Conservation (phyloP, 148 eudicot species). For the Persicaria tinctoria region DNA sequence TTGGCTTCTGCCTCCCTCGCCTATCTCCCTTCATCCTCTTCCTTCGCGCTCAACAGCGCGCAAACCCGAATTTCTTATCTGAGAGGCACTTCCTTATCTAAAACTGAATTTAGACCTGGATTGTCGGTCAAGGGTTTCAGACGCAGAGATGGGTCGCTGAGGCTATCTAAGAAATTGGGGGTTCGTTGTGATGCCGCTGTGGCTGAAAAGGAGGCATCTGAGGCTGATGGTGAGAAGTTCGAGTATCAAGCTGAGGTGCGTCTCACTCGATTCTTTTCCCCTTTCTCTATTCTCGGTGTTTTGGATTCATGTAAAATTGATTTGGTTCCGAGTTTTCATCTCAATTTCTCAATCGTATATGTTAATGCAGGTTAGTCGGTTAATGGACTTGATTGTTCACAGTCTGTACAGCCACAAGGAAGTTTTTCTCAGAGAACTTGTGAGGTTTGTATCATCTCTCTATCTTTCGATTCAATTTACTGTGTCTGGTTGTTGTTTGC, state of each 20-base stretch:
- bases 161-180: slow-evolving; percentile 31
- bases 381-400: slow-evolving; percentile 93
- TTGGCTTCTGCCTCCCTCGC: slow-evolving; percentile 47
- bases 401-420: slow-evolving; percentile 98
- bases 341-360: no score
- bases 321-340: no score
- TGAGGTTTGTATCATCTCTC: slow-evolving; percentile 43
- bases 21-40: slow-evolving; percentile 35
- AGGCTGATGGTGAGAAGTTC: slow-evolving; percentile 54
- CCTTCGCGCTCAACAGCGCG: slow-evolving; percentile 23
- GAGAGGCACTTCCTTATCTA: slow-evolving; percentile 39
- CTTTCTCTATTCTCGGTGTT: background rate
- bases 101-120: slow-evolving; percentile 30
- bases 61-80: slow-evolving; percentile 19
- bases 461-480: no score
- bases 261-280: slow-evolving; percentile 2
- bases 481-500: background rate
- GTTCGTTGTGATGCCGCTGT: slow-evolving; percentile 79
- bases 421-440: slow-evolving; percentile 92
- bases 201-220: slow-evolving; percentile 66
- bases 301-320: background rate
- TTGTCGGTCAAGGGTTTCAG: slow-evolving; percentile 29
- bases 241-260: slow-evolving; percentile 98
- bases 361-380: slow-evolving; percentile 71
- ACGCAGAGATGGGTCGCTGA: slow-evolving; percentile 30